Evolutionary conservation across 1,284 basidiomycete genomes (phyloP), one percentile per base, ranked within the genome.

Genomic region (Paramarasmius palmivorus): DNA sequence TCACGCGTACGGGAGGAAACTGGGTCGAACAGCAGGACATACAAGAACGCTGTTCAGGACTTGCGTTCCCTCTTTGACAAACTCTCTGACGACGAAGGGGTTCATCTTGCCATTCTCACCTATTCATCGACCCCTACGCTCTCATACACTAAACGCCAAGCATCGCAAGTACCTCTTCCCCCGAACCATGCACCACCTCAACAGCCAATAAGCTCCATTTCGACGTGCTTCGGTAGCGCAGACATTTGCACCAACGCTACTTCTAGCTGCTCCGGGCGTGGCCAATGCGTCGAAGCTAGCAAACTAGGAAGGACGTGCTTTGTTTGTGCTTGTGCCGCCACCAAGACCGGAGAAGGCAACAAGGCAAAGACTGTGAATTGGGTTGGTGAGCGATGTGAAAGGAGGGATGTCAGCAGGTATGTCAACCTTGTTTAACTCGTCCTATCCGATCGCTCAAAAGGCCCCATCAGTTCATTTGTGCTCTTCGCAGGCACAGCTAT

Each of bases 371-470:
- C 77, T 3, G 79, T 84, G 59, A 68, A 70, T 26, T 93, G 90
- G 89, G 89, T 79, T 0, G 91, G 90, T 4, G 76, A 79, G 53
- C 78, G 74, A 57, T 93, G 90, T 61, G 83, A 92, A 73, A 79
- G 84, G 60, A 82, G 82, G 69, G 91, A 93, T 63, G 70, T 92
- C 44, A 91, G 88, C 74, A 80, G 79, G 88, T 90, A 65, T 63
- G 88, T 63, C 7, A 14, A 39, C 55, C 9, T 9, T 41, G 12
- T 8, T 23, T 25, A n/a, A 15, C 29, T 17, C 25, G 7, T 19
- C 22, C 38, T 14, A 32, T 46, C 46, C n/a, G 23, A 37, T 49
- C 22, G 9, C 10, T 32, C 20, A 44, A 3, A 40, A 25, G 26
- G 20, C 26, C 3, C 34, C 37, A 32, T 25, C 52, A 91, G 88